Conservation (phyloP, 2,329 filamentous ascomycete species). For the Nectriaceae sp. region DNA sequence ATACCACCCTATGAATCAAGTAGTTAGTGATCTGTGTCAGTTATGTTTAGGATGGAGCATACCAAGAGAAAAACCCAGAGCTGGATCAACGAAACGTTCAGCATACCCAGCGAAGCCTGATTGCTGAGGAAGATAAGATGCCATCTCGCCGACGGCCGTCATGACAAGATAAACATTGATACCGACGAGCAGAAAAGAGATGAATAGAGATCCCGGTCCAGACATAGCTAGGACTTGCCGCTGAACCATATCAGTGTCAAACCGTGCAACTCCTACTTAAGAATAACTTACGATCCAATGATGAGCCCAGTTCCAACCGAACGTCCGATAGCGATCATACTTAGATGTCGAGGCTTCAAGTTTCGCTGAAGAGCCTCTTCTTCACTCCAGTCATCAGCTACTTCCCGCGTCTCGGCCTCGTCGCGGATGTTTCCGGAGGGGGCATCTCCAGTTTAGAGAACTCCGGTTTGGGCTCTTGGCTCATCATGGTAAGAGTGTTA, state of each 20-base stretch:
- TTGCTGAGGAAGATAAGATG: not conserved
- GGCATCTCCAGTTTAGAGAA: no score
- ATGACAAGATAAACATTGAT: not conserved
- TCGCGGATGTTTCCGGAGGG: no score
- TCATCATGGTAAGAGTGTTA: no score
- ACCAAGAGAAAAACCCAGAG: not conserved
- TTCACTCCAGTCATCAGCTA: no score
- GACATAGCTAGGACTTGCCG: not conserved
- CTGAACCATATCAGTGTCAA: not conserved
- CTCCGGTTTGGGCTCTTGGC: no score
- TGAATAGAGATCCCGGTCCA: not conserved
- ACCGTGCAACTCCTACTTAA: not conserved
- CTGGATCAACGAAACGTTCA: not conserved
- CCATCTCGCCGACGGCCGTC: not conserved
- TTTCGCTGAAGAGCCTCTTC: no score
- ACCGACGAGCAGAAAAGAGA: no score
- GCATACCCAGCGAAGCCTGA: not conserved
- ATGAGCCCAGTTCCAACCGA: not conserved
- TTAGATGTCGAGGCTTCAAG: not conserved
- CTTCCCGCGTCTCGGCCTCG: no score
- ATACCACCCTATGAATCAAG: slow-evolving; percentile 40
- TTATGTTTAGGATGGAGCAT: not conserved
- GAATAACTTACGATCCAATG: not conserved
- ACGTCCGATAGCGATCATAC: not conserved
- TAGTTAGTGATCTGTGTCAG: not conserved